phyloP scores from a whole-genome alignment of 176 grass and related monocot species.

The Cenchrus americanus region DNA sequence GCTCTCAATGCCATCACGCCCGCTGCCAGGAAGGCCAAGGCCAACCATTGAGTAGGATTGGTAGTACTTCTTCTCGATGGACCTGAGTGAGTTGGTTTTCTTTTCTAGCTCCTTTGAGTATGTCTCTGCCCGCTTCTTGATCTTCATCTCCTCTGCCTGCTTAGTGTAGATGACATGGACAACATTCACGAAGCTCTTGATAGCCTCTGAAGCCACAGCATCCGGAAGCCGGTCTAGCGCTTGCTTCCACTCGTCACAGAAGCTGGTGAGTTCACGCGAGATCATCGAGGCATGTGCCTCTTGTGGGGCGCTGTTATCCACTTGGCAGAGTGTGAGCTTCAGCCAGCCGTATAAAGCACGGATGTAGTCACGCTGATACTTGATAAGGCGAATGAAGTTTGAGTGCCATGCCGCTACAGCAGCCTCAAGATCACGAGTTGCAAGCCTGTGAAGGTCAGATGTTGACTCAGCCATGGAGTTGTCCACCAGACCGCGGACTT shows the following conservation, averaged over 20 bases:
- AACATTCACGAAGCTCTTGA: constrained; percentile 93
- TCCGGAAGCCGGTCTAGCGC: constrained; percentile 89
- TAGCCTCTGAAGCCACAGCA: constrained; percentile 87
- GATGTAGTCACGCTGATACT: constrained; percentile 84
- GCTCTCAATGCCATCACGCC: constrained; percentile 54
- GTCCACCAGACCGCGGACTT: constrained; percentile 92
- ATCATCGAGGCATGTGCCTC: constrained; percentile 69
- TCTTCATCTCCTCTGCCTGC: constrained; percentile 91
- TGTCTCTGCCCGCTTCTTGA: constrained; percentile 79
- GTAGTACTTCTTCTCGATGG: constrained; percentile 96
- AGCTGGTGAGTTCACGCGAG: constrained; percentile 74
- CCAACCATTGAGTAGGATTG: constrained; percentile 95
- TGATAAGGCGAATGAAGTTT: constrained; percentile 88
- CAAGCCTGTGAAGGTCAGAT: constrained; percentile 86
- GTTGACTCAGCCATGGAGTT: constrained; percentile 73
- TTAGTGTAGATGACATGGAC: constrained; percentile 94
- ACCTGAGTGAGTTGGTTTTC: constrained; percentile 75
- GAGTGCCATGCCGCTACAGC: constrained; percentile 87
- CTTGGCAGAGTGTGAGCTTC: constrained; percentile 83
- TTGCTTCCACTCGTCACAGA: constrained; percentile 99
- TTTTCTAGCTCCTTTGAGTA: constrained; percentile 92
- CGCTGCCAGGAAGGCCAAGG: constrained; percentile 69
- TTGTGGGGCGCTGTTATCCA: constrained; percentile 59
- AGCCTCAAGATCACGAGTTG: constrained; percentile 92
- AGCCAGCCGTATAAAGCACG: constrained; percentile 87